These are phyloP conservation scores for Fusarium verrucosum DNA, from an alignment of 2,329 filamentous ascomycete species.

Conservation along the genomic window DNA sequence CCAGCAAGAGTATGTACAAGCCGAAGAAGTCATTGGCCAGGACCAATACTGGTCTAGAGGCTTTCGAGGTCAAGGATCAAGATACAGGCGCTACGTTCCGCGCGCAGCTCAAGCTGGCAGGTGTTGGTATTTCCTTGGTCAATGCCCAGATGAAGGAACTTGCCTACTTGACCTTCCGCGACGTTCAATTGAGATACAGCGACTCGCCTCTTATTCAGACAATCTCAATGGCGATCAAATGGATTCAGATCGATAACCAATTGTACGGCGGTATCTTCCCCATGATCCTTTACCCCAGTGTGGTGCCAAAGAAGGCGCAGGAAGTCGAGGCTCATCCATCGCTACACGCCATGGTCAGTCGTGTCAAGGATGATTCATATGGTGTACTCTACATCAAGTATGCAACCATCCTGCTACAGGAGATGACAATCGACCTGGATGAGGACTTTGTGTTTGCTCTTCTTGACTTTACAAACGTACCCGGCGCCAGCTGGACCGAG, in stretches of 20 bases:
- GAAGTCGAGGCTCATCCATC: slow-evolving; percentile 97
- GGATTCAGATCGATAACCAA: slow-evolving; percentile 99
- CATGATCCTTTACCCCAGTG: slow-evolving; percentile 95
- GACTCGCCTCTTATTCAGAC: slow-evolving; percentile 96
- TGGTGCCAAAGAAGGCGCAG: slow-evolving; percentile 95
- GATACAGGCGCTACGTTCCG: slow-evolving; percentile 89
- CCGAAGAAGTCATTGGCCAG: slow-evolving; percentile 63
- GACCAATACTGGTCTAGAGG: slow-evolving; percentile 60
- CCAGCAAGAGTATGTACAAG: slow-evolving; percentile 89
- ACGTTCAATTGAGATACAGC: slow-evolving; percentile 88
- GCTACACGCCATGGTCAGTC: slow-evolving; percentile 87
- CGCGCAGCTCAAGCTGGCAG: slow-evolving; percentile 86
- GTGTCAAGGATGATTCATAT: slow-evolving; percentile 98
- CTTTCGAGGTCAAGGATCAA: slow-evolving; percentile 92
- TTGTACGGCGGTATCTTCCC: slow-evolving; percentile 98
- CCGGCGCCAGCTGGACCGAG: slow-evolving; percentile 80
- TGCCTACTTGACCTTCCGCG: slow-evolving; percentile 91
- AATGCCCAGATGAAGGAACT: slow-evolving; percentile 92
- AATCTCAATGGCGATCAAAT: slow-evolving; percentile 89
- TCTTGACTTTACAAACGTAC: slow-evolving; percentile 92
- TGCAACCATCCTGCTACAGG: slow-evolving; percentile 89
- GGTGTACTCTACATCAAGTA: slow-evolving; percentile 99
- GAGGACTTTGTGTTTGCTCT: slow-evolving; percentile 98
- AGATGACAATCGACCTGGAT: slow-evolving; percentile 98
- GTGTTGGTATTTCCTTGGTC: slow-evolving; percentile 91